These are phyloP conservation scores for Penicillium pancosmium DNA, from an alignment of 495 filamentous ascomycete genomes.

Conservation along the genomic window DNA sequence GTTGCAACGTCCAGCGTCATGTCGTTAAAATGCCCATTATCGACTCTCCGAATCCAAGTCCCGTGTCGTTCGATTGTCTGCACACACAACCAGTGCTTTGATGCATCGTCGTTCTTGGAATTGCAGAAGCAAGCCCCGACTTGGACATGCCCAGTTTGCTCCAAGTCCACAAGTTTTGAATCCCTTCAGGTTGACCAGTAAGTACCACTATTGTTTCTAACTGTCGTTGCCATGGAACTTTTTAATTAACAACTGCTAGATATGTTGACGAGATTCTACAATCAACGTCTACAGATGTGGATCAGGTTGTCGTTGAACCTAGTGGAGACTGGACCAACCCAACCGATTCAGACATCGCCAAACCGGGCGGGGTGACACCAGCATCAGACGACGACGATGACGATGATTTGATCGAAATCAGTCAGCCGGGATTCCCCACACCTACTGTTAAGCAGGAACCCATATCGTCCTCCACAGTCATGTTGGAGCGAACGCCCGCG, in stretches of 20 bases:
- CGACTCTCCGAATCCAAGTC: constrained; percentile 75
- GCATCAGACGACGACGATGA: constrained; percentile 62
- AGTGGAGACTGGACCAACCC: constrained; percentile 73
- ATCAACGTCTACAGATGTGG: constrained; percentile 65
- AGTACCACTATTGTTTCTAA: constrained; percentile 33
- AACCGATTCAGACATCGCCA: constrained; percentile 38
- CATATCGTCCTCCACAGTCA: constrained; percentile 27
- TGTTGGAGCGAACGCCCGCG: constrained; percentile 53
- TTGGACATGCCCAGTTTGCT: constrained; percentile 93
- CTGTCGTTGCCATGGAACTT: not conserved
- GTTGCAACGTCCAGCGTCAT: constrained; percentile 82
- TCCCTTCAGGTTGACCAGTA: constrained; percentile 85
- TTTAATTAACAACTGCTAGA: constrained; percentile 40
- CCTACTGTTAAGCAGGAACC: constrained; percentile 51
- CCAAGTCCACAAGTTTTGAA: constrained; percentile 78
- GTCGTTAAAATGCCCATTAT: constrained; percentile 90
- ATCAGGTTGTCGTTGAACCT: constrained; percentile 90
- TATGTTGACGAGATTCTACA: constrained; percentile 88
- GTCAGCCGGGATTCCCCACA: constrained; percentile 48
- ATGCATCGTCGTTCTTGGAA: constrained; percentile 90
- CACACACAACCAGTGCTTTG: constrained; percentile 92
- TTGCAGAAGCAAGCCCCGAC: constrained; percentile 94
- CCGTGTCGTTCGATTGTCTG: constrained; percentile 81
- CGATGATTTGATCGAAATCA: constrained; percentile 69
- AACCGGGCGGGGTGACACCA: constrained; percentile 39